These are phyloP conservation scores for Hydrangea macrophylla DNA, from an alignment of 148 eudicot genomes.

Conservation along the genomic window DNA sequence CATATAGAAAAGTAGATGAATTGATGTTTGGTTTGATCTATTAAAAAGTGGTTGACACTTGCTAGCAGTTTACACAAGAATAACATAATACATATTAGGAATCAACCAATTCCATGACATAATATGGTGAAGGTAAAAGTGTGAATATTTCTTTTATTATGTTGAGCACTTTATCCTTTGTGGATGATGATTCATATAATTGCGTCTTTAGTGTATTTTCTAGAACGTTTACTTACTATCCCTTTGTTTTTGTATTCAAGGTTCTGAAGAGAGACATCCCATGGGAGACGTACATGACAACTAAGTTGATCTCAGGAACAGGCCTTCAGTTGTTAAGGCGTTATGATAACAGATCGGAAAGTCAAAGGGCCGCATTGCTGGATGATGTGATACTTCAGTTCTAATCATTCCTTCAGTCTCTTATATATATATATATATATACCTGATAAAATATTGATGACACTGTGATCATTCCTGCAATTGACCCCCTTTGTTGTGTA, in stretches of 20 bases:
- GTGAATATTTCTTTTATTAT: neutral
- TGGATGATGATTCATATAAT: neutral
- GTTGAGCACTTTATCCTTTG: neutral
- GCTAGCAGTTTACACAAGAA: neutral
- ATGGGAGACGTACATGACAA: constrained; percentile 98
- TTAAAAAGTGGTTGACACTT: neutral
- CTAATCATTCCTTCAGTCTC: constrained; percentile 7
- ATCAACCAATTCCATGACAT: neutral
- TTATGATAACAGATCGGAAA: constrained; percentile 77
- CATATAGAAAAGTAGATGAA: neutral
- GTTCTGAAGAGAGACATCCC: constrained; percentile 92
- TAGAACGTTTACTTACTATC: neutral
- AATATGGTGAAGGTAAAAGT: neutral
- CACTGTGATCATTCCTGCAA: too few species aligned
- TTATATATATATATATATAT: too few species aligned
- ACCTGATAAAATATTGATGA: too few species aligned
- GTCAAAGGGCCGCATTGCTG: constrained; percentile 69
- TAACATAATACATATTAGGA: neutral
- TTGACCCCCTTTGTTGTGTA: too few species aligned
- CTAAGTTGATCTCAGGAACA: constrained; percentile 83
- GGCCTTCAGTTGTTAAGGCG: constrained; percentile 88
- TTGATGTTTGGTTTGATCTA: neutral
- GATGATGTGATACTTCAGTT: constrained; percentile 51
- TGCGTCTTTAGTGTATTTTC: neutral
- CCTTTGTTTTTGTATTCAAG: constrained; percentile 30